Evolutionary conservation across 345 rosid genomes (phyloP), one percentile per base, ranked within the genome.

Genomic region (Sonneratia caseolaris): DNA sequence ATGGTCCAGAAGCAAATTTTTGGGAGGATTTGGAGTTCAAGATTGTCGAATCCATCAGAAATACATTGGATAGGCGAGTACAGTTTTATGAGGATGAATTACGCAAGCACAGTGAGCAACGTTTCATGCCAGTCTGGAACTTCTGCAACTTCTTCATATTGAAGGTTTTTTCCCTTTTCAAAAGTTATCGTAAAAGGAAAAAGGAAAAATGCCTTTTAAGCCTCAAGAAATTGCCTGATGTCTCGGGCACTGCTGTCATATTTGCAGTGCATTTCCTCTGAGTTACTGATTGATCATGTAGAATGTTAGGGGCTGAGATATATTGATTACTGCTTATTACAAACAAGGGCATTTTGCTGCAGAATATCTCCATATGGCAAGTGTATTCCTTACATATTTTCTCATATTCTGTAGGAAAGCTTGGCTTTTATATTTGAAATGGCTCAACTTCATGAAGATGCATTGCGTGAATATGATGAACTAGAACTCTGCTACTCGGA

Each of bases 341-440:
- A 11, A 27, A 24, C 32, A 7, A 57, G 59, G 6, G 12, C 64
- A 57, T 57, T 9, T 57, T 1, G 1, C 7, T 57, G 64, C 64
- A 57, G 1, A 57, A n/a, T 57, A 1, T 57, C 27, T 57, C 64
- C 66, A 4, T 62, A 15, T 12, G 66, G 37, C 27, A 62, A 11
- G 15, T 62, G 27, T 62, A n/a, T n/a, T 27, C 7, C 27, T 62
- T 3, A 13, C 38, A 11, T 3, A 32, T 27, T 35, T 27, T 62
- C 37, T 27, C 19, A 62, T 62, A 13, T 62, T 42, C 73, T 70
- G 74, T 89, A 95, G 99, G 99, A 92, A 86, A 95, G 97, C 85
- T 82, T 95, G 86, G 99, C 99, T 73, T 95, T 95, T 82, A 90
- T 92, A 85, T 90, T 95, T 84, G 99, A 95, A 83, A 90, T 95